Evolutionary conservation across 768 basidiomycete species (phyloP).

Genomic region (Suillus paluster): DNA sequence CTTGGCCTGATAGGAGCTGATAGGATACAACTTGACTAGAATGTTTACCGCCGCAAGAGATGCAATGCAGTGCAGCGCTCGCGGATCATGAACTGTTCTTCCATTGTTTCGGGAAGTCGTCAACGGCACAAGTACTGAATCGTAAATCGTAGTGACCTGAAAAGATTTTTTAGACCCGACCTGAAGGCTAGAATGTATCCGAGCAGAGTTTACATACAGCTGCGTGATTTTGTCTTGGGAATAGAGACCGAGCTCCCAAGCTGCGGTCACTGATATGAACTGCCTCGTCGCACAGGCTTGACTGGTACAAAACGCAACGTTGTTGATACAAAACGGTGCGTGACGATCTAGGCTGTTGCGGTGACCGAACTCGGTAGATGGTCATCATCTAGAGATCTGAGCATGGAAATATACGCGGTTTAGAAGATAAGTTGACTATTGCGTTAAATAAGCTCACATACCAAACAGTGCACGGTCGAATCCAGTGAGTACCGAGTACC

Average conservation of each 20-base stretch:
- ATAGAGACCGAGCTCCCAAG: neutral
- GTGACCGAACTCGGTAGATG: neutral
- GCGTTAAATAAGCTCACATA: neutral
- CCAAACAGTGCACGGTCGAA: neutral
- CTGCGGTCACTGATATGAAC: neutral
- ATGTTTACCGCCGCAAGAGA: neutral
- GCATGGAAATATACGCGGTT: neutral
- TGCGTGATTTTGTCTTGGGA: neutral
- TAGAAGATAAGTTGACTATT: neutral
- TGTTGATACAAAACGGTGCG: neutral
- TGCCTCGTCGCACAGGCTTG: neutral
- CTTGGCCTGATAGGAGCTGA: neutral
- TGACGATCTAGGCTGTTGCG: neutral
- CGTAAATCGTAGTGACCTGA: neutral
- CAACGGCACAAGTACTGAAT: neutral
- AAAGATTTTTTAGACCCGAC: neutral
- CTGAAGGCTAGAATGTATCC: constrained; percentile 6
- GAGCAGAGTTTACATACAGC: constrained; percentile 8
- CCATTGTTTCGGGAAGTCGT: neutral
- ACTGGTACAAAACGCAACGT: neutral
- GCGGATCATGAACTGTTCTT: neutral
- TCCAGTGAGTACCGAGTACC: neutral
- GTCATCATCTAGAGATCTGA: neutral
- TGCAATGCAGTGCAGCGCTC: neutral
- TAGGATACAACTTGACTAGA: neutral